A percentile compares a stretch with the other conserved stretches of the same genome.
Conservation (phyloP, 1,284 basidiomycete species). For the Moniliella sp. region DNA sequence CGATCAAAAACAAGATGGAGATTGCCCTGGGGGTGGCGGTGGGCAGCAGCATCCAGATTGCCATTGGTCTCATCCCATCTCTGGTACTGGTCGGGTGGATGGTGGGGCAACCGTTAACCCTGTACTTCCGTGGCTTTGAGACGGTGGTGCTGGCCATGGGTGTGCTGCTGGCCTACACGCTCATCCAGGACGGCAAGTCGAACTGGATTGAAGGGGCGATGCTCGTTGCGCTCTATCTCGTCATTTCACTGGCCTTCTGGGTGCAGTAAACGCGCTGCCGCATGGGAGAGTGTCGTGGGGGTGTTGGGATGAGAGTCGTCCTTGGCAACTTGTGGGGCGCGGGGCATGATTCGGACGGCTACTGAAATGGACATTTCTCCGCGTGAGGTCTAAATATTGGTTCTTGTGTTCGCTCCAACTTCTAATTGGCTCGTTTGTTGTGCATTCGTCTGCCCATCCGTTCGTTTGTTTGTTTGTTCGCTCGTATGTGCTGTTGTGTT, state of each 20-base stretch:
- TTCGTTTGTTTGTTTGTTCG: too few species aligned
- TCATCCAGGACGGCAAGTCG: conserved; percentile 32
- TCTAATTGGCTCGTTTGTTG: too few species aligned
- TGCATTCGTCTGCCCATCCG: too few species aligned
- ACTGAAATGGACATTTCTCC: too few species aligned
- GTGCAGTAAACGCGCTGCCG: too few species aligned
- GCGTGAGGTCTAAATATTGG: too few species aligned
- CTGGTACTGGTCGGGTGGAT: conserved; percentile 34
- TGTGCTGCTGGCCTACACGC: conserved; percentile 31
- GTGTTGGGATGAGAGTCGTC: too few species aligned
- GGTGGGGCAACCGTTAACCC: conserved; percentile 33
- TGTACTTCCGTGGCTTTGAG: conserved; percentile 15
- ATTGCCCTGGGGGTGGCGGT: conserved; percentile 57
- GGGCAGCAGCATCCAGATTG: conserved; percentile 45
- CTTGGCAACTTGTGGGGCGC: too few species aligned
- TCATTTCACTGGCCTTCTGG: conserved; percentile 27
- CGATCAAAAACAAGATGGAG: conserved; percentile 30
- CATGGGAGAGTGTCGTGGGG: too few species aligned
- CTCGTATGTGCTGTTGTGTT: too few species aligned
- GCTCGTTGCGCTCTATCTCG: conserved; percentile 32
- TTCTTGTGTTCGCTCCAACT: too few species aligned
- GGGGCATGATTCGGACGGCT: too few species aligned
- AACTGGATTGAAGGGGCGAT: conserved; percentile 29
- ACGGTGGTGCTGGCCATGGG: conserved; percentile 25
- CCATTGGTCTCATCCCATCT: conserved; percentile 29